Evolutionary conservation across 352 stramenopile genomes (phyloP).

Genomic region (Globisporangium apiculatum): DNA sequence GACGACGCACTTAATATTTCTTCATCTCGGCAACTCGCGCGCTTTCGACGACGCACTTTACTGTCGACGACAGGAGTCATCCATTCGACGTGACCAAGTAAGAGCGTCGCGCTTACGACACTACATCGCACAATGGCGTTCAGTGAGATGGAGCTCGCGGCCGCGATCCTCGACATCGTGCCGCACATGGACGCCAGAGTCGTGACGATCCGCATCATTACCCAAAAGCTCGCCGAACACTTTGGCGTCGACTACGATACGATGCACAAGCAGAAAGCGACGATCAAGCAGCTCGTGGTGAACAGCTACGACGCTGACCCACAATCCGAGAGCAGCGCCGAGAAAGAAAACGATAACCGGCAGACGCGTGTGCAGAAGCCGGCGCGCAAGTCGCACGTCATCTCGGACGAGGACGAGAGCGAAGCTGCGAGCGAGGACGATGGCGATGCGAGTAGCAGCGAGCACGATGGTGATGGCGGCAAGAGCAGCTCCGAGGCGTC

Average conservation of each 20-base stretch:
- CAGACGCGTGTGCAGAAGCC: not conserved
- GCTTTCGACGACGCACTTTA: too few species aligned
- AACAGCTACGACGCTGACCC: constrained; percentile 4
- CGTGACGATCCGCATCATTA: constrained; percentile 41
- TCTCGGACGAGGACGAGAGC: constrained; percentile 28
- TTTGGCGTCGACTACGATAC: constrained; percentile 29
- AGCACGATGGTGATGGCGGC: constrained; percentile 11
- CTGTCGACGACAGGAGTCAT: too few species aligned
- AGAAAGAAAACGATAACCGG: constrained; percentile 1
- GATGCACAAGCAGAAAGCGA: constrained; percentile 3
- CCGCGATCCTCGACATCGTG: constrained; percentile 42
- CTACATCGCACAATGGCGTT: constrained; percentile 14
- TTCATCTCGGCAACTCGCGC: too few species aligned
- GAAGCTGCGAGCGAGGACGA: constrained; percentile 13
- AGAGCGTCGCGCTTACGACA: not conserved
- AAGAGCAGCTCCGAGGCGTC: constrained; percentile 13
- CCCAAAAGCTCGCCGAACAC: constrained; percentile 38
- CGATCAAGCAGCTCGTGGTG: constrained; percentile 12
- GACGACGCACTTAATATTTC: too few species aligned
- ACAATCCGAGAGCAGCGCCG: constrained; percentile 5
- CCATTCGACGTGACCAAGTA: too few species aligned
- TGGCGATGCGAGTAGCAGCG: constrained; percentile 10
- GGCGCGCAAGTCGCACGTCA: constrained; percentile 18
- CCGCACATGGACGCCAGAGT: constrained; percentile 44
- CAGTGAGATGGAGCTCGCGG: constrained; percentile 17